Evolutionary conservation across 2,329 filamentous ascomycete genomes (phyloP).

Genomic region (Aspergillus carbonarius): DNA sequence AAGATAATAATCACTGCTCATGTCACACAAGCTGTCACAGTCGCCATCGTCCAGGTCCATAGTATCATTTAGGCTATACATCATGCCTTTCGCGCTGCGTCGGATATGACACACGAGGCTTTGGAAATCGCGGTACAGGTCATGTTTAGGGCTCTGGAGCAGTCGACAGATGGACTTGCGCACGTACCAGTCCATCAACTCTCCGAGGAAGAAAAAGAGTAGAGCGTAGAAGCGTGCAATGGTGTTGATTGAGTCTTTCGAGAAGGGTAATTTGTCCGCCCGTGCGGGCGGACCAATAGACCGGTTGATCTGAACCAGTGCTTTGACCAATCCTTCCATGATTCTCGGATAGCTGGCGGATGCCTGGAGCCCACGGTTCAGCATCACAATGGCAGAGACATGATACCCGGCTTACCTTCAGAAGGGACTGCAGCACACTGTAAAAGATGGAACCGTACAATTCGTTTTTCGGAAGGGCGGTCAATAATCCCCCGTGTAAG

Average conservation of each 20-base stretch:
- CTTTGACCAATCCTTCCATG: conserved; percentile 35
- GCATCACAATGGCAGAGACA: background rate
- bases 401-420: conserved; percentile 29
- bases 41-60: conserved; percentile 29
- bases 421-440: conserved; percentile 36
- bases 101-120: conserved; percentile 34
- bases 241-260: conserved; percentile 16
- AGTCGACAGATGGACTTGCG: conserved; percentile 35
- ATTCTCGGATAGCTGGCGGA: conserved; percentile 36
- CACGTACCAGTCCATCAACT: conserved; percentile 42
- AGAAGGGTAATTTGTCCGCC: conserved; percentile 11
- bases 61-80: conserved; percentile 15
- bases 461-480: conserved; percentile 27
- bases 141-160: conserved; percentile 36
- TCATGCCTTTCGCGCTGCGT: conserved; percentile 22
- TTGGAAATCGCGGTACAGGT: conserved; percentile 35
- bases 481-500: conserved; percentile 28
- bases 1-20: conserved; percentile 21
- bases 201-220: conserved; percentile 37
- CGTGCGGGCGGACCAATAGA: conserved; percentile 22
- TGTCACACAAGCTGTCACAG: conserved; percentile 8
- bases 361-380: conserved; percentile 25
- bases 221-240: conserved; percentile 35
- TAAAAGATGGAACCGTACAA: conserved; percentile 35
- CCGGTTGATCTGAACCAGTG: conserved; percentile 34